Conservation (phyloP, 176 grass and related monocot species). For the Rhynchospora breviuscula region DNA sequence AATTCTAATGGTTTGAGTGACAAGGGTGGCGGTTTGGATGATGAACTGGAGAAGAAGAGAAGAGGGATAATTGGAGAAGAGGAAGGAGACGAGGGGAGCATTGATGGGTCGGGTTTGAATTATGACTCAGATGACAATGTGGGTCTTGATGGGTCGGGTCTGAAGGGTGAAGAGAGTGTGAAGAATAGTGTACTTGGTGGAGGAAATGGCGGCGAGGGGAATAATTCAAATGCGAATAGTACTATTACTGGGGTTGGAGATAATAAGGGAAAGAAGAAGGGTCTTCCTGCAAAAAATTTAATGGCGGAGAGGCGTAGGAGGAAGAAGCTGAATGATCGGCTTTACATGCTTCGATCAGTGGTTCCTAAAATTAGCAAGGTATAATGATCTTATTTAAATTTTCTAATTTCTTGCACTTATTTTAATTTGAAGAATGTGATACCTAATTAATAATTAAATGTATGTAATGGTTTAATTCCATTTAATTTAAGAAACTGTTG, state of each 20-base stretch:
- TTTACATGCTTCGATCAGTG: slow-evolving; percentile 97
- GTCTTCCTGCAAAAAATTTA: slow-evolving; percentile 94
- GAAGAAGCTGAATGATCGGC: slow-evolving; percentile 98
- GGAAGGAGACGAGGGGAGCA: slow-evolving; percentile 64
- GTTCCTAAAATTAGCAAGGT: slow-evolving; percentile 99
- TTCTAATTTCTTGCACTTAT: neutral
- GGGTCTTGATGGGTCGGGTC: slow-evolving; percentile 25
- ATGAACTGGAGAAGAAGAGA: slow-evolving; percentile 69
- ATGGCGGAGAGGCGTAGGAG: slow-evolving; percentile 95
- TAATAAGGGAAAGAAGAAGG: slow-evolving; percentile 84
- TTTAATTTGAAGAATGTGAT: neutral
- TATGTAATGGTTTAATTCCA: neutral
- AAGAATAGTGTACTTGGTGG: slow-evolving; percentile 28
- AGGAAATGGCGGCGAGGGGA: slow-evolving; percentile 30
- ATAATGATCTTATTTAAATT: slow-evolving; percentile 27
- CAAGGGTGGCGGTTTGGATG: slow-evolving; percentile 40
- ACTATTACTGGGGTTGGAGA: slow-evolving; percentile 50
- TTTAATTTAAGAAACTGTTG: neutral
- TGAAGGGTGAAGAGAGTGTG: slow-evolving; percentile 44
- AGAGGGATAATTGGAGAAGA: slow-evolving; percentile 36
- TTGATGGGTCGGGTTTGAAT: slow-evolving; percentile 81
- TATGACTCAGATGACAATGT: slow-evolving; percentile 78
- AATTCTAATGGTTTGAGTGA: slow-evolving; percentile 26
- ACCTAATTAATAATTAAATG: neutral
- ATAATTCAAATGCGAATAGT: slow-evolving; percentile 76